Evolutionary conservation across 495 filamentous ascomycete genomes (phyloP).

Genomic region (Staphylotrichum tortipilum): DNA sequence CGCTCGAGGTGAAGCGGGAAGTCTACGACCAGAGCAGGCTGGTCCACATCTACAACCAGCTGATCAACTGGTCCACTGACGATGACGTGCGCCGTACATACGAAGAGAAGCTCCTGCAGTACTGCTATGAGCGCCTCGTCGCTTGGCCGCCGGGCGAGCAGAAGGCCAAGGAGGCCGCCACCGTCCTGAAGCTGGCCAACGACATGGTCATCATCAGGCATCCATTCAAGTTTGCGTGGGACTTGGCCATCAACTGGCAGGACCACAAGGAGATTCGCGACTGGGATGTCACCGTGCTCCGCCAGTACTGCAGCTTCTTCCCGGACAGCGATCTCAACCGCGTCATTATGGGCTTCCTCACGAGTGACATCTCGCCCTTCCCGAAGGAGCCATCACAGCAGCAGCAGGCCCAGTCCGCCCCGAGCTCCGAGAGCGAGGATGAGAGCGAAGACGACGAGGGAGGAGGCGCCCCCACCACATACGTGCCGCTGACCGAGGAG

Average conservation of each 20-base stretch:
- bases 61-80: constrained; percentile 84
- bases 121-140: constrained; percentile 65
- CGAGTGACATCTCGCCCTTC: constrained; percentile 80
- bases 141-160: constrained; percentile 50
- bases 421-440: constrained; percentile 24
- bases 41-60: constrained; percentile 63
- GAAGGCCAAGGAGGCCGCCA: constrained; percentile 59
- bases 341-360: constrained; percentile 70
- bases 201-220: constrained; percentile 96
- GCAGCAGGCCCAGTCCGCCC: constrained; percentile 6
- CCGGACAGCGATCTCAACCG: constrained; percentile 73
- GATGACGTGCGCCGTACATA: constrained; percentile 75
- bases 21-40: constrained; percentile 62
- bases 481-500: constrained; percentile 50
- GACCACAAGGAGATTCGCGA: constrained; percentile 62
- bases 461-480: constrained; percentile 39
- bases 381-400: constrained; percentile 31
- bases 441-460: constrained; percentile 46
- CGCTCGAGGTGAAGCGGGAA: constrained; percentile 77
- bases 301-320: constrained; percentile 76
- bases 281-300: constrained; percentile 64
- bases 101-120: constrained; percentile 82
- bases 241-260: constrained; percentile 80
- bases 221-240: constrained; percentile 84
- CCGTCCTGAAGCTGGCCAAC: constrained; percentile 64